Evolutionary conservation across 192 early-diverging fungal species (phyloP).

Genomic region (Umbelopsis isabellina): DNA sequence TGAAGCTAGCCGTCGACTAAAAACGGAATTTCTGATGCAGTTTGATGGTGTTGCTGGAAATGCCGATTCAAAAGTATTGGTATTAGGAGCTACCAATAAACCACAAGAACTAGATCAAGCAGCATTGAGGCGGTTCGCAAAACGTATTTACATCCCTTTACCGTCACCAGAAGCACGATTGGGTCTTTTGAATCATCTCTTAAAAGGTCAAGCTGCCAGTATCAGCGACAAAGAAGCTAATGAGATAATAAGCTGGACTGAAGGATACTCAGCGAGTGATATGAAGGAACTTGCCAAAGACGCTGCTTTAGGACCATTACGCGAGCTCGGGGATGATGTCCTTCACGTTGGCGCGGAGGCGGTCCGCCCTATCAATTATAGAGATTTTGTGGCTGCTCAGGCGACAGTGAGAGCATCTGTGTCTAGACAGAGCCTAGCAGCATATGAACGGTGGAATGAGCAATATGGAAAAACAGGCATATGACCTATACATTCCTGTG

Average conservation of each 20-base stretch:
- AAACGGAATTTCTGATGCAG: slow-evolving; percentile 92
- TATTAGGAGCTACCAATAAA: slow-evolving; percentile 37
- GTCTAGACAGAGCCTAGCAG: slow-evolving; percentile 68
- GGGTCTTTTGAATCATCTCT: slow-evolving; percentile 63
- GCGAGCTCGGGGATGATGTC: slow-evolving; percentile 49
- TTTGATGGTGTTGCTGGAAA: slow-evolving; percentile 42
- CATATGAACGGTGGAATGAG: slow-evolving; percentile 73
- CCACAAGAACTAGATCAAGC: slow-evolving; percentile 96
- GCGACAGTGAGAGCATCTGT: slow-evolving; percentile 72
- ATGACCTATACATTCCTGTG: background rate
- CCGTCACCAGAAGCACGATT: slow-evolving; percentile 74
- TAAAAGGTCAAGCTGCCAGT: slow-evolving; percentile 59
- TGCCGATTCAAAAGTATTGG: slow-evolving; percentile 5
- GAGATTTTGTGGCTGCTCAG: slow-evolving; percentile 77
- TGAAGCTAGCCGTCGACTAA: slow-evolving; percentile 87
- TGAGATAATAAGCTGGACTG: slow-evolving; percentile 64
- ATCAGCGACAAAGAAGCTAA: slow-evolving; percentile 64
- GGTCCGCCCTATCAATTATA: slow-evolving; percentile 71
- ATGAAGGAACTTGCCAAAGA: slow-evolving; percentile 23
- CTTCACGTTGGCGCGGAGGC: slow-evolving; percentile 61
- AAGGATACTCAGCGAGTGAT: slow-evolving; percentile 43
- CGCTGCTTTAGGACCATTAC: slow-evolving; percentile 59
- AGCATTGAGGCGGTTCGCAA: slow-evolving; percentile 71
- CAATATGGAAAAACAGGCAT: slow-evolving; percentile 57
- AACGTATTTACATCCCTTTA: slow-evolving; percentile 82